These are phyloP conservation scores for Cutaneotrichosporon sp. DNA, from an alignment of 1,284 basidiomycete genomes.

Conservation along the genomic window DNA sequence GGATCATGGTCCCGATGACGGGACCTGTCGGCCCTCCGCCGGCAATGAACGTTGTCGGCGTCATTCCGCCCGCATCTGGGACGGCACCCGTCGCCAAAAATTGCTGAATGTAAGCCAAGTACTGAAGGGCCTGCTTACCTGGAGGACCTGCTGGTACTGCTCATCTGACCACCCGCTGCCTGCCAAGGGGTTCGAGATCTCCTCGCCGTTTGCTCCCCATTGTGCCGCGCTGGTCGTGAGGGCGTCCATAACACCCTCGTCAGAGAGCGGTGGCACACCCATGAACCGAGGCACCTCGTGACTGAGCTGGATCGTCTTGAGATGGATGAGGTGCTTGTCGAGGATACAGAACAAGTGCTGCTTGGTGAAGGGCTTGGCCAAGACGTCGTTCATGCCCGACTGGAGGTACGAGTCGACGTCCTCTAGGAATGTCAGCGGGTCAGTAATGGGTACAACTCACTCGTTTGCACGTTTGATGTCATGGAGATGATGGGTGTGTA, in stretches of 20 bases:
- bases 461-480: slow-evolving; percentile 86
- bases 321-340: slow-evolving; percentile 91
- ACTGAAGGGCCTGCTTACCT: slow-evolving; percentile 18
- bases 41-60: slow-evolving; percentile 3
- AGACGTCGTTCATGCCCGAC: slow-evolving; percentile 86
- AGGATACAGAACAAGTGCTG: slow-evolving; percentile 85
- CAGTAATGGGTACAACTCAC: slow-evolving; percentile 23
- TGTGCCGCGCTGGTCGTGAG: slow-evolving; percentile 33
- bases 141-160: slow-evolving; percentile 40
- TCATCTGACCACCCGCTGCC: slow-evolving; percentile 46
- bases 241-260: slow-evolving; percentile 56
- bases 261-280: slow-evolving; percentile 66
- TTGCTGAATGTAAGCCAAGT: slow-evolving; percentile 15
- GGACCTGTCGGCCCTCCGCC: slow-evolving; percentile 5
- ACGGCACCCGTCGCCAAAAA: slow-evolving; percentile 30
- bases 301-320: slow-evolving; percentile 81
- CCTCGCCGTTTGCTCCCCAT: slow-evolving; percentile 18
- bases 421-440: slow-evolving; percentile 34
- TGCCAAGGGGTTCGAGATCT: slow-evolving; percentile 39
- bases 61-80: slow-evolving; percentile 24
- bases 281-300: slow-evolving; percentile 61
- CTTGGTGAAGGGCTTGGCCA: slow-evolving; percentile 94
- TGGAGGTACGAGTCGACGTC: slow-evolving; percentile 41
- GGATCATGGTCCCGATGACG: slow-evolving; percentile 36
- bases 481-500: slow-evolving; percentile 91